Evolutionary conservation across 768 basidiomycete species (phyloP).

Genomic region (Leccinum sublutescens): DNA sequence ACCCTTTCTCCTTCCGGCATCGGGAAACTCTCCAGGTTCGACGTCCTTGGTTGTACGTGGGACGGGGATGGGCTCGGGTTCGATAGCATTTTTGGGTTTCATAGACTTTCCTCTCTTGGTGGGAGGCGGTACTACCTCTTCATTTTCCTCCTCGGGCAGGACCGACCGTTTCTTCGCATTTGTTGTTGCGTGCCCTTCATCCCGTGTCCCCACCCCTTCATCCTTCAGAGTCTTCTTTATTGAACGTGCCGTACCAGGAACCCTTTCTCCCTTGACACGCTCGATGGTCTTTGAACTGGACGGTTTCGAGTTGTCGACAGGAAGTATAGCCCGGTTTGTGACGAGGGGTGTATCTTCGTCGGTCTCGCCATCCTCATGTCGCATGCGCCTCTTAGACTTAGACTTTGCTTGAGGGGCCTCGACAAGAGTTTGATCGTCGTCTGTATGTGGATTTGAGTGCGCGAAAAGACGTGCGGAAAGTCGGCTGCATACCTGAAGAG

Average conservation of each 20-base stretch:
- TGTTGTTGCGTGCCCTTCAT: neutral
- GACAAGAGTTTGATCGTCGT: slow-evolving; percentile 29
- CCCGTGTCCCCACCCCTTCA: neutral
- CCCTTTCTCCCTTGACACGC: neutral
- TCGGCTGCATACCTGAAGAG: slow-evolving; percentile 14
- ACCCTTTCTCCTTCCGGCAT: neutral
- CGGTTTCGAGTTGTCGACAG: neutral
- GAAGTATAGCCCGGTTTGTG: neutral
- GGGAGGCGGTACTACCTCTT: neutral
- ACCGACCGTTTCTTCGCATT: slow-evolving; percentile 6
- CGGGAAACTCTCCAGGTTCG: neutral
- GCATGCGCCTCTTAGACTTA: neutral
- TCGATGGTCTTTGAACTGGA: neutral
- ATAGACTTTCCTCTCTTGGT: slow-evolving; percentile 18
- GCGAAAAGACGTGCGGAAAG: neutral
- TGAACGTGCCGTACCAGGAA: neutral
- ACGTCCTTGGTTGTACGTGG: neutral
- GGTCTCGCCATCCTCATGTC: neutral
- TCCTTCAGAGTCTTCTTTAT: neutral
- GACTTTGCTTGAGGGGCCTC: slow-evolving; percentile 18
- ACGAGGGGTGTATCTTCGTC: slow-evolving; percentile 3
- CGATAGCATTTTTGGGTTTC: neutral
- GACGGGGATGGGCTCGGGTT: neutral
- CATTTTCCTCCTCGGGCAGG: slow-evolving; percentile 1
- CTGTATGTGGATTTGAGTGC: slow-evolving; percentile 10